phyloP scores from a whole-genome alignment of 1,284 basidiomycete species.

The Phellopilus nigrolimitatus region DNA sequence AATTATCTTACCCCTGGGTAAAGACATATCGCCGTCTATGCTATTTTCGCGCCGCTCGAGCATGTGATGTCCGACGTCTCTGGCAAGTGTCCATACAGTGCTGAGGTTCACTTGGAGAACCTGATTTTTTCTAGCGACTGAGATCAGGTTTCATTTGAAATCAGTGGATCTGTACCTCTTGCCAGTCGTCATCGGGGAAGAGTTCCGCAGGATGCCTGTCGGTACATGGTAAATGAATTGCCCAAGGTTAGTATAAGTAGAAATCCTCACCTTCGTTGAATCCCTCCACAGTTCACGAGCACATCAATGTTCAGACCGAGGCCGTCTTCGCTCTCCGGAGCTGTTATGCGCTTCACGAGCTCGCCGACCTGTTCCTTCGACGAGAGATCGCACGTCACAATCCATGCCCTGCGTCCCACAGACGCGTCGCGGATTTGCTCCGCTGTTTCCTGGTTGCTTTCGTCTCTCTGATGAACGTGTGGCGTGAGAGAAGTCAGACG shows the following conservation, averaged over 20 bases:
- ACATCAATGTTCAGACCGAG: slow-evolving; percentile 61
- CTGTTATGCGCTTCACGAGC: slow-evolving; percentile 62
- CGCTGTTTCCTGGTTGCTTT: slow-evolving; percentile 18
- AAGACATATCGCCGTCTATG: slow-evolving; percentile 26
- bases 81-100: slow-evolving; percentile 31
- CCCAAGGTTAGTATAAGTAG: slow-evolving; percentile 38
- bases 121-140: too few relatives aligned
- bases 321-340: slow-evolving; percentile 45
- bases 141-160: too few relatives aligned
- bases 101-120: slow-evolving; percentile 34
- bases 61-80: slow-evolving; percentile 34
- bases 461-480: slow-evolving; percentile 13
- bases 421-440: slow-evolving; percentile 10
- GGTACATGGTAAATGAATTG: background rate
- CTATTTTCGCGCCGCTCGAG: slow-evolving; percentile 33
- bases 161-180: too few relatives aligned
- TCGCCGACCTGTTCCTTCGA: slow-evolving; percentile 62
- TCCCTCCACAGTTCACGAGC: slow-evolving; percentile 92
- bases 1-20: slow-evolving; percentile 34
- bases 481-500: background rate
- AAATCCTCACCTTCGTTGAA: slow-evolving; percentile 81
- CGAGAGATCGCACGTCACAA: slow-evolving; percentile 58
- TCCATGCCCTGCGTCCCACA: slow-evolving; percentile 13
- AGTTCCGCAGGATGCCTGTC: slow-evolving; percentile 15
- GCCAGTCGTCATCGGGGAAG: slow-evolving; percentile 62